Conservation (phyloP, 495 filamentous ascomycete species). For the Entonaema liquescens region DNA sequence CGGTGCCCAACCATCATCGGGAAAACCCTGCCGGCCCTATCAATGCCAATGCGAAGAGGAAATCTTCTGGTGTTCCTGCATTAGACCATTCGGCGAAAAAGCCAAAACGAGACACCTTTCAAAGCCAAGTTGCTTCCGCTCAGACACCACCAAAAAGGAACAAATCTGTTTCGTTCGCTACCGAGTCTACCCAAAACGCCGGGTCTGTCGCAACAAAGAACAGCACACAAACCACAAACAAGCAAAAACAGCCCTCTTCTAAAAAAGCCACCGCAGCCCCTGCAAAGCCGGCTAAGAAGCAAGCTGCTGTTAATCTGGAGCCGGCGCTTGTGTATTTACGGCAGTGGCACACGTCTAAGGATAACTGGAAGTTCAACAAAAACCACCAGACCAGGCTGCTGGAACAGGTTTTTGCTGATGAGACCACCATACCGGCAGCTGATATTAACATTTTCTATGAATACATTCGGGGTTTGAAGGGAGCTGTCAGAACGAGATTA, state of each 20-base stretch:
- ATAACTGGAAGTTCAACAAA: constrained; percentile 93
- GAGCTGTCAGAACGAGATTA: constrained; percentile 68
- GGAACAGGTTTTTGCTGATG: constrained; percentile 77
- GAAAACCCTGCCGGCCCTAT: constrained; percentile 36
- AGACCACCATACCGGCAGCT: constrained; percentile 66
- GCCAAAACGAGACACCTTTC: constrained; percentile 39
- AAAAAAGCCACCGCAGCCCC: constrained; percentile 43
- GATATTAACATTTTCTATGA: constrained; percentile 70
- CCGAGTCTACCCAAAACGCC: constrained; percentile 69
- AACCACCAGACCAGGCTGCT: constrained; percentile 81
- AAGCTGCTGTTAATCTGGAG: constrained; percentile 56
- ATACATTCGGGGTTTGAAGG: constrained; percentile 78
- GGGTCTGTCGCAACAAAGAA: constrained; percentile 39
- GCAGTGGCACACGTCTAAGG: constrained; percentile 70
- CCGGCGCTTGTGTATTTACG: constrained; percentile 77
- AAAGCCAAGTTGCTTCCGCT: constrained; percentile 36
- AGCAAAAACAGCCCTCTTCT: constrained; percentile 42
- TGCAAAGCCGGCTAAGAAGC: constrained; percentile 45
- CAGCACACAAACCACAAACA: constrained; percentile 41
- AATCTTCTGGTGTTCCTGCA: constrained; percentile 47
- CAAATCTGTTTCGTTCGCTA: constrained; percentile 83
- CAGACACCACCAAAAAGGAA: constrained; percentile 51
- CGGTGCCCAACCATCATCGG: constrained; percentile 45
- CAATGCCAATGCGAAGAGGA: constrained; percentile 43
- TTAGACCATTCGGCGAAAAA: constrained; percentile 47